phyloP scores from a whole-genome alignment of 2,329 filamentous ascomycete species.

The Zasmidium citrigriseum region DNA sequence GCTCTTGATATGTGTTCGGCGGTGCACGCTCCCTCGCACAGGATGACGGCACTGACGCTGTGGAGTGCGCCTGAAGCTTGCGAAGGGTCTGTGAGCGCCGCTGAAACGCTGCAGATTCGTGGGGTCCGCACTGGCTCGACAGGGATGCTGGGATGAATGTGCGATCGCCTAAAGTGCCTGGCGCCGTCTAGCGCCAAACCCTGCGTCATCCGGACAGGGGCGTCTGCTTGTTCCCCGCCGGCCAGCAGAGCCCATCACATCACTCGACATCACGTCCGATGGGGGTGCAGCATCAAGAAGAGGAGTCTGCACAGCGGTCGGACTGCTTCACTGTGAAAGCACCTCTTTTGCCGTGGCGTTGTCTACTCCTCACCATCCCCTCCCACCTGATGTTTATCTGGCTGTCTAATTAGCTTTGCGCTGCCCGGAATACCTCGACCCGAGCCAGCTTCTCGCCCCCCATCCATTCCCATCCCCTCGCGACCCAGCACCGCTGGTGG shows the following conservation, averaged over 20 bases:
- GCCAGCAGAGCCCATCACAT: background rate
- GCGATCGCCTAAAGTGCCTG: background rate
- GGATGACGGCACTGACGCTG: conserved; percentile 1
- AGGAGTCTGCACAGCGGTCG: no score
- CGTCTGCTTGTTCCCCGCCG: background rate
- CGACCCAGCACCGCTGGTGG: background rate
- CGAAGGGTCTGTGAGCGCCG: background rate
- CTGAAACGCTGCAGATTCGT: background rate
- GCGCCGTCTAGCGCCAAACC: background rate
- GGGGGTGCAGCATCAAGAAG: no score
- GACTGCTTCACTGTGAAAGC: no score
- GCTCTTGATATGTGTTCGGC: conserved; percentile 10
- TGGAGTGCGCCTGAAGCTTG: background rate
- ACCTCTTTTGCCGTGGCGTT: no score
- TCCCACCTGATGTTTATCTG: no score
- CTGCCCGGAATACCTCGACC: conserved; percentile 8
- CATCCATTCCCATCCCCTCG: background rate
- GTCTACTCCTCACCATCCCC: no score
- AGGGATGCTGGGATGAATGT: background rate
- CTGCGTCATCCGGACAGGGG: background rate
- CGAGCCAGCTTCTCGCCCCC: conserved; percentile 4
- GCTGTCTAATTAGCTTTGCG: conserved; percentile 9
- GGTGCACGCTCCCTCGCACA: background rate
- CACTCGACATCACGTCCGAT: background rate
- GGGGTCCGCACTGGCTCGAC: background rate